Percentiles rank a stretch among this genome's conserved stretches.
phyloP scores from a whole-genome alignment of 306 rosid species.

The Quercus variabilis region DNA sequence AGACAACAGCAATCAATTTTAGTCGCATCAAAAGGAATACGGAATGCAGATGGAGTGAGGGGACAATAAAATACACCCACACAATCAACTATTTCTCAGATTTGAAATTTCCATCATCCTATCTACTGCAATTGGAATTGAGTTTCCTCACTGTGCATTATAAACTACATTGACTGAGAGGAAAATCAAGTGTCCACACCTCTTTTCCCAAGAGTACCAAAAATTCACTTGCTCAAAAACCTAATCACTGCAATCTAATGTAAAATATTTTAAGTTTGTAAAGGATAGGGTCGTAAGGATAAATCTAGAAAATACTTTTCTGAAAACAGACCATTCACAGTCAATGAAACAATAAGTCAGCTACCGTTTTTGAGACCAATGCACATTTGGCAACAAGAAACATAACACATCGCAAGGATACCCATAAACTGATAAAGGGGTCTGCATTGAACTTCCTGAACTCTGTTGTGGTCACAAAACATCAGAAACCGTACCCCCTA shows the following conservation, averaged over 20 bases:
- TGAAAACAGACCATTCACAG: background rate
- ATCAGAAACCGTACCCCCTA: background rate
- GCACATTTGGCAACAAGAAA: background rate
- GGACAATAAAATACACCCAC: background rate
- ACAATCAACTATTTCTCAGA: background rate
- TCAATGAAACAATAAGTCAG: background rate
- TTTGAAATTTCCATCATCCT: background rate
- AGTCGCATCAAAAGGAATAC: background rate
- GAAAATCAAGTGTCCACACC: background rate
- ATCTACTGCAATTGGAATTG: background rate
- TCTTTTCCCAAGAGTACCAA: background rate
- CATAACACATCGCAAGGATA: background rate
- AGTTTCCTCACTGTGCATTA: background rate
- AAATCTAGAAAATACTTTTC: background rate
- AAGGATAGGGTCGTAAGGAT: background rate
- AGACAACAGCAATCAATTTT: background rate
- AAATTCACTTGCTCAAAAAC: background rate
- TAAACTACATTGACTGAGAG: background rate
- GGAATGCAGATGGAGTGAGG: background rate
- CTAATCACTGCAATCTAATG: background rate
- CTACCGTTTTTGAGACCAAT: background rate
- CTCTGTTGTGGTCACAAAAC: background rate
- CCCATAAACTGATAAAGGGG: background rate
- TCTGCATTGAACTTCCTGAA: slow-evolving; percentile 16
- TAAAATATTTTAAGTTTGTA: background rate